Evolutionary conservation across 208 protist genomes (phyloP), one percentile per base, ranked within the genome.

Genomic region (Leishmania martiniquensis): DNA sequence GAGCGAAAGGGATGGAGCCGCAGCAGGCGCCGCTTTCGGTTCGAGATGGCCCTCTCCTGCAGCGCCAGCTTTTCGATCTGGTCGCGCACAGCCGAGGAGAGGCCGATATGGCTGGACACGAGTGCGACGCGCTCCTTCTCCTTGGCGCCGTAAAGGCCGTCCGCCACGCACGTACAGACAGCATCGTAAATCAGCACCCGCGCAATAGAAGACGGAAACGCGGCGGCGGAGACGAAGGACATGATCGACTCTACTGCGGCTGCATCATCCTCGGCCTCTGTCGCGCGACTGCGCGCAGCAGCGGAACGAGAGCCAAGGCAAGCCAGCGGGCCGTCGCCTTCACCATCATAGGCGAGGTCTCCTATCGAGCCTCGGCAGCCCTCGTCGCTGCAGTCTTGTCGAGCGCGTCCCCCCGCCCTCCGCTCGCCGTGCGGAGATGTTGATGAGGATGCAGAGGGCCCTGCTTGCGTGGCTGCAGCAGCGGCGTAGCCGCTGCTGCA

Each of bases 161-260:
- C 88, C 51, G 83, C 87, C 47, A 90, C 77, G 34, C 88, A 96
- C 34, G 84, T 85, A 52, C 82, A 89, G 15, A 96, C 87, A 2
- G 88, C 89, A 69, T 95, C 91, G 77, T 95, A 95, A 7, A 95
- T 45, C 13, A 95, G 77, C 47, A 95, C 79, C 12, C 88, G 88
- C 4, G 85, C 84, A 42, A 95, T 73, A 1, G 80, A 78, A 0
- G 88, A 78, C 2, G 91, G 86, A 63, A 95, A 85, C 7, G 85
- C 75, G 29, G 85, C 67, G 0, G 84, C 76, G 25, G 85, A 90
- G 25, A 93, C 77, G 74, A 89, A 91, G 15, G 85, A 85, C 79
- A 84, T 74, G 62, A 89, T 73, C 10, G 65, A 75, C 45, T 86
- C 76, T 32, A 82, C 51, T 34, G 75, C 72, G 29, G 62, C 77